Evolutionary conservation across 2,329 filamentous ascomycete species (phyloP).

Genomic region (Scedosporium minutisporum): DNA sequence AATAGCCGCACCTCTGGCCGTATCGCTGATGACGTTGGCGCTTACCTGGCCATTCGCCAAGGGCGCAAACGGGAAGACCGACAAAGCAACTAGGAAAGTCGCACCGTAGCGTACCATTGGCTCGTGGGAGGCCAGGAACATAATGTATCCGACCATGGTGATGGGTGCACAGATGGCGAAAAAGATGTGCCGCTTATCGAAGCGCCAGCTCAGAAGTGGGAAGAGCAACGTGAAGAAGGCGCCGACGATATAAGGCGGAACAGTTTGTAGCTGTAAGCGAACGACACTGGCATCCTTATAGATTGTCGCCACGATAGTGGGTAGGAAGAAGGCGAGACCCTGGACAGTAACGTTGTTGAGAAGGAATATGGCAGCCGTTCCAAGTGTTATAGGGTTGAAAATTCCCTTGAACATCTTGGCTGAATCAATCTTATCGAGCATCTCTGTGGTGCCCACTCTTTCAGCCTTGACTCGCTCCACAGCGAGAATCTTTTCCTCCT

Average conservation of each 20-base stretch:
- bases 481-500: slow-evolving; percentile 57
- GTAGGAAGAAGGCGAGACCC: slow-evolving; percentile 55
- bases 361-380: slow-evolving; percentile 48
- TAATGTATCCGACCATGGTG: slow-evolving; percentile 60
- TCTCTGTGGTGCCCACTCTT: slow-evolving; percentile 47
- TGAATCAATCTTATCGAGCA: slow-evolving; percentile 51
- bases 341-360: slow-evolving; percentile 59
- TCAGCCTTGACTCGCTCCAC: slow-evolving; percentile 59
- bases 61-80: slow-evolving; percentile 53
- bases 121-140: slow-evolving; percentile 52
- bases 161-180: slow-evolving; percentile 50
- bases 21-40: slow-evolving; percentile 63
- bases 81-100: slow-evolving; percentile 58
- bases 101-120: slow-evolving; percentile 54
- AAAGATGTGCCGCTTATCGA: slow-evolving; percentile 50
- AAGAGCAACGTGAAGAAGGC: slow-evolving; percentile 56
- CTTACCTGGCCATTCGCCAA: slow-evolving; percentile 59
- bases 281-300: slow-evolving; percentile 29
- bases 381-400: slow-evolving; percentile 46
- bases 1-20: slow-evolving; percentile 56
- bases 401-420: slow-evolving; percentile 50
- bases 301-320: slow-evolving; percentile 47
- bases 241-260: slow-evolving; percentile 61
- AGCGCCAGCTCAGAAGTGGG: slow-evolving; percentile 50
- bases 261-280: slow-evolving; percentile 58